Conservation (phyloP, 2,329 filamentous ascomycete species). For the Ascochyta fabae region DNA sequence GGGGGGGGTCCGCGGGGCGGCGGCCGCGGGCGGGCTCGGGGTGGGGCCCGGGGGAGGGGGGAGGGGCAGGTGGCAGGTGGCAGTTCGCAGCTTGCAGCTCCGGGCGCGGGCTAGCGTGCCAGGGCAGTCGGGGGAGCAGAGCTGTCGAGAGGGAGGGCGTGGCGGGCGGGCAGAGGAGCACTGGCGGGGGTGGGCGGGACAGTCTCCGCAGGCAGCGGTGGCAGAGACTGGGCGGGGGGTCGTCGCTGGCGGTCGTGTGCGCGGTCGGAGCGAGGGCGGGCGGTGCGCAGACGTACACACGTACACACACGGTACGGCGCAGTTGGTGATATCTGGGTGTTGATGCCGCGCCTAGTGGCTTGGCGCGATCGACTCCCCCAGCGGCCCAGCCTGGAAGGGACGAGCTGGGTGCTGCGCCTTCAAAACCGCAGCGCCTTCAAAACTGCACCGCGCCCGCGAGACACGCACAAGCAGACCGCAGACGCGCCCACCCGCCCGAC, state of each 20-base stretch:
- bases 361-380: background rate
- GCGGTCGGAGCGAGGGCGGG: constrained; percentile 5
- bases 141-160: constrained; percentile 16
- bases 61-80: too few species aligned
- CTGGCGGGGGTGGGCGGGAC: constrained; percentile 8
- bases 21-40: too few species aligned
- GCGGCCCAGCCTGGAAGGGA: background rate
- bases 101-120: constrained; percentile 14
- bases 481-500: background rate
- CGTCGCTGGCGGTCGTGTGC: constrained; percentile 19
- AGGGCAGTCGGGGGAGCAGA: constrained; percentile 17
- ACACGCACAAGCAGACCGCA: background rate
- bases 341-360: constrained; percentile 2
- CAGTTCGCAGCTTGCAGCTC: constrained; percentile 15
- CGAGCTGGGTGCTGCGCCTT: background rate
- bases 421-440: background rate
- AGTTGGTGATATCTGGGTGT: background rate
- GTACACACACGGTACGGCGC: too few species aligned
- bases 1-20: too few species aligned
- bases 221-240: constrained; percentile 8
- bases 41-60: too few species aligned
- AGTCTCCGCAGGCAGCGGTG: constrained; percentile 9
- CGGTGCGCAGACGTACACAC: background rate
- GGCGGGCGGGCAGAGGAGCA: constrained; percentile 23
- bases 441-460: background rate